A percentile compares a stretch with the other conserved stretches of the same genome.
Conservation (phyloP, 2,329 filamentous ascomycete genomes). For the Fusarium agapanthi region DNA sequence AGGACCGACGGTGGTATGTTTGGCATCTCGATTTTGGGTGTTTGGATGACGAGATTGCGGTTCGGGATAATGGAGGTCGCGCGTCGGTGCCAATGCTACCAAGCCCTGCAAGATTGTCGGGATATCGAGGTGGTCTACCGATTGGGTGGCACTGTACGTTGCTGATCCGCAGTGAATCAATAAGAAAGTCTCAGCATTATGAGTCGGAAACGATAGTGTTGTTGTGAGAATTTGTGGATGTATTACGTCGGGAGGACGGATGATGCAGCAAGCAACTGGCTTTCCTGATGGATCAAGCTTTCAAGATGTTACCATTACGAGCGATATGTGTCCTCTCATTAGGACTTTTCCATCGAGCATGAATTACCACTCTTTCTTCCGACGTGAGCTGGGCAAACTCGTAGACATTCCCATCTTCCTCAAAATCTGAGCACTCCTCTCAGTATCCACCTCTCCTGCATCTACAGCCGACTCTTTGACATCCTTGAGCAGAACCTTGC, state of each 20-base stretch:
- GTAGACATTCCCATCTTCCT: too few relatives aligned
- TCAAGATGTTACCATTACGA: accelerated
- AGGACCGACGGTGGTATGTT: too few relatives aligned
- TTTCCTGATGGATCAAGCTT: accelerated
- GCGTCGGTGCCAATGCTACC: neutral
- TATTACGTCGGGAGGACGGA: neutral
- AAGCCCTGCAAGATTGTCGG: neutral
- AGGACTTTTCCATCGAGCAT: accelerated
- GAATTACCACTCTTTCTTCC: accelerated
- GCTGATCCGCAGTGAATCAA: neutral
- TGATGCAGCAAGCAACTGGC: accelerated
- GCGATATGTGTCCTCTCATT: accelerated
- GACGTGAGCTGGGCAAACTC: neutral
- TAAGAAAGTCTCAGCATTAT: accelerated
- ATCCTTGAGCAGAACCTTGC: accelerated
- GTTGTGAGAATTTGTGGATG: neutral
- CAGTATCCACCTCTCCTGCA: neutral
- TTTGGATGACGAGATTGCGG: neutral
- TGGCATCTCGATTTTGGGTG: neutral
- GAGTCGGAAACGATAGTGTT: neutral
- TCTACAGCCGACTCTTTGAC: neutral
- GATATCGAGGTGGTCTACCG: accelerated
- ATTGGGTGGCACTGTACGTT: neutral
- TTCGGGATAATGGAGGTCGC: neutral
- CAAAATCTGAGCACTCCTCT: neutral